Evolutionary conservation across 768 basidiomycete genomes (phyloP), one percentile per base, ranked within the genome.

Genomic region (Tricholoma terreum): DNA sequence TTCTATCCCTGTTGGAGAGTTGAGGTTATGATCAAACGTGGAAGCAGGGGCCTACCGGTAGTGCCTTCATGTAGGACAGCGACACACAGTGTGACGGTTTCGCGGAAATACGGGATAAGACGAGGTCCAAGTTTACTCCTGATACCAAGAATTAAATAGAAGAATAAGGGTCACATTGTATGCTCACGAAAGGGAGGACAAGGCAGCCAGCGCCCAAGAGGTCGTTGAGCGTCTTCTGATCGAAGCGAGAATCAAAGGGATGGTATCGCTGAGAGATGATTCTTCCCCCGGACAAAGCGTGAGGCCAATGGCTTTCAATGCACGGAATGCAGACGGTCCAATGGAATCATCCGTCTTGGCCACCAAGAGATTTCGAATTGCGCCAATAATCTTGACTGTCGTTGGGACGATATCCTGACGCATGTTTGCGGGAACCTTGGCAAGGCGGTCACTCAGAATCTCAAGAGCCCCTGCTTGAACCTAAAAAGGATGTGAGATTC

Each of bases 51-150:
- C 64, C 38, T 59, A 79, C 83, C 65, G 61, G 67, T 68, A 30
- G 75, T 65, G 22, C 67, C 68, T 40, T 80, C 77, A 17, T 74
- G 78, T 46, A 86, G 72, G 27, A 84, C 67, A 19, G 69, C 55
- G 33, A 85, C 73, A 57, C 83, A 83, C 53, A 85, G 78, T 4
- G 83, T 71, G 14, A 90, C 80, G 46, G 95, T 82, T 12, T 84
- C 79, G 52, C 84, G 84, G 73, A 97, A 87, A 71, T 84, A 80
- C 4, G 96, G 93, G 50, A 99, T 93, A 50, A 94, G 79, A 0
- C 96, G 86, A 10, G 95, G 92, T 0, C 92, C 93, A 19, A 98
- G 81, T 46, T 87, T 85, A 17, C 77, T 69, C 17, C 93, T 96
- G 64, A 14, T 45, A 34, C 45, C 56, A 40, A 4, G 35, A 31